Base-by-base conservation (phyloP, 1,284 basidiomycete genomes). In the Pyrrhoderma noxium region DNA sequence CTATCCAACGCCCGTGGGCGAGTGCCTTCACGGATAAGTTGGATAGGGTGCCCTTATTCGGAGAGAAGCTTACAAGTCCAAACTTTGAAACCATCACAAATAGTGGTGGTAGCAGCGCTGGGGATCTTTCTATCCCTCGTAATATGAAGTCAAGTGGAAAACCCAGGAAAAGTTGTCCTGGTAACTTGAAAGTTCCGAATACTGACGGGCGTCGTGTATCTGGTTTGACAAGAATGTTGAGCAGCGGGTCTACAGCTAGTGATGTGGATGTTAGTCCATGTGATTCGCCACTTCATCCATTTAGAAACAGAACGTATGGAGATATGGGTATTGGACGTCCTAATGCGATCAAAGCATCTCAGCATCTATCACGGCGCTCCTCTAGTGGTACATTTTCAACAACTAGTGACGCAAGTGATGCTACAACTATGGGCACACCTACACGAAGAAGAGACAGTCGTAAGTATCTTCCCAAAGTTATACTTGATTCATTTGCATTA, bases 311-410 rank as follows among this genome's bases (percentile, higher is more conserved):
- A 47, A 67, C 71, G 60, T 87, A 87, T 59, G 68, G 71, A n/a
- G 80, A 80, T 2, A 64, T 89, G 13, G 86, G 85, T 1, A 64
- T 85, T 13, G 85, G 85, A 0, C 70, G 76, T 35, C 85, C 85
- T n/a, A 42, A 16, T 19, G 57, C 59, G 55, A 54, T 56, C 5
- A 60, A 52, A 16, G 70, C 72, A 22, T 69, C 74, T 44, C 70
- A 75, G 45, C 82, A 80, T 79, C 62, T 89, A 25, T 76, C 82
- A 73, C 74, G 85, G 8, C 73, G 85, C 58, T 86, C 79, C 53
- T 88, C 85, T 59, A 88, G 85, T 59, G 84, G 85, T 21, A 79
- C 82, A 2, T 85, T 87, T 61, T 87, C 85, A 2, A 83, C 75
- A 55, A 77, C 80, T 14, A 85, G 83, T 57, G 84, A 86, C 25